Conservation (phyloP, 106 monocot genomes). For the Hemerocallis citrina region DNA sequence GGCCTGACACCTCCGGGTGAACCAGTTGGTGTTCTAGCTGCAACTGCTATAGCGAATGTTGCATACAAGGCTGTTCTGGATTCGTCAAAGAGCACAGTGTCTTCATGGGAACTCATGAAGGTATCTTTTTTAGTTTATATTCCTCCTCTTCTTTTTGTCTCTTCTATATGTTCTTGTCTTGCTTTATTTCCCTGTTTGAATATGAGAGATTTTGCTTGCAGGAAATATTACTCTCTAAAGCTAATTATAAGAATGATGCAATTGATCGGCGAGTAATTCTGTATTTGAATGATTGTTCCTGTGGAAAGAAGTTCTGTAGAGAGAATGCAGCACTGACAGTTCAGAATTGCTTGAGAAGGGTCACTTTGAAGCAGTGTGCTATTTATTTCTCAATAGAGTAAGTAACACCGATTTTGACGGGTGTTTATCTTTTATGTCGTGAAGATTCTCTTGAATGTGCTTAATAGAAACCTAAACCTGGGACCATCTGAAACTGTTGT, state of each 20-base stretch:
- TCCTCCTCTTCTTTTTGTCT: not conserved
- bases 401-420: conserved; percentile 13
- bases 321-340: conserved; percentile 76
- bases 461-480: too few species aligned
- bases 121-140: conserved; percentile 12
- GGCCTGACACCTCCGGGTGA: conserved; percentile 54
- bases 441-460: too few species aligned
- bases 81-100: conserved; percentile 67
- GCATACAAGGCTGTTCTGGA: conserved; percentile 92
- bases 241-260: conserved; percentile 37
- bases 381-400: conserved; percentile 73
- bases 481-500: too few species aligned
- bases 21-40: conserved; percentile 94
- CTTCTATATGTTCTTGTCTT: not conserved
- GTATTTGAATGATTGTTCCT: conserved; percentile 71
- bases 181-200: not conserved
- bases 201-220: conserved; percentile 12
- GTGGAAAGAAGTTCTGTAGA: conserved; percentile 67
- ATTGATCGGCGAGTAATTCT: conserved; percentile 54
- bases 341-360: conserved; percentile 53
- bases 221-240: conserved; percentile 73
- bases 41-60: conserved; percentile 84
- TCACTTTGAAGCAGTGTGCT: conserved; percentile 60
- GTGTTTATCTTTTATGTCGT: too few species aligned
- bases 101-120: conserved; percentile 98